A percentile compares a stretch with the other conserved stretches of the same genome.
Conservation (phyloP, 768 basidiomycete genomes). For the Tricholoma bakamatsutake region DNA sequence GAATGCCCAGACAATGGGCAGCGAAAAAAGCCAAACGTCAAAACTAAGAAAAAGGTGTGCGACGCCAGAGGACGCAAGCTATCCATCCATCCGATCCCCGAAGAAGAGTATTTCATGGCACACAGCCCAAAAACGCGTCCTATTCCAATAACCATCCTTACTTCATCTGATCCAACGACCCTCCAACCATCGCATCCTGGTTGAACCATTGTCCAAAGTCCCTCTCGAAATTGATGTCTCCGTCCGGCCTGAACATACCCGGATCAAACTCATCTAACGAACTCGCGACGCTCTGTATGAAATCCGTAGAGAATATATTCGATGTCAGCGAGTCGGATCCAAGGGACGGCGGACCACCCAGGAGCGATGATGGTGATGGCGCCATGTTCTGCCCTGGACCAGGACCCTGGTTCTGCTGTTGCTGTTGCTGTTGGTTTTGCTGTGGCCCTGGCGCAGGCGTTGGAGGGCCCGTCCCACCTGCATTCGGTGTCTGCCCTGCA, state of each 20-base stretch:
- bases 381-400: conserved; percentile 16
- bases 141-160: not conserved
- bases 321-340: conserved; percentile 9
- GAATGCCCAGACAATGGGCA: not conserved
- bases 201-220: conserved; percentile 79
- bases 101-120: not conserved
- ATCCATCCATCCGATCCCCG: not conserved
- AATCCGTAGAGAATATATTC: conserved; percentile 30
- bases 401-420: conserved; percentile 8
- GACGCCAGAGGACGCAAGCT: not conserved
- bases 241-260: conserved; percentile 37
- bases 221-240: conserved; percentile 60
- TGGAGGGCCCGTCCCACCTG: conserved; percentile 23
- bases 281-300: conserved; percentile 37
- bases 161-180: conserved; percentile 12
- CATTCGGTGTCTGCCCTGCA: conserved; percentile 17
- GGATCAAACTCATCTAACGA: conserved; percentile 38
- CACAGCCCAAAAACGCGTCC: not conserved
- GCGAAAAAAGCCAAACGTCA: not conserved
- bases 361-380: conserved; percentile 22
- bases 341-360: conserved; percentile 15
- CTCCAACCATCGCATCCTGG: conserved; percentile 30
- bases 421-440: conserved; percentile 11
- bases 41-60: not conserved
- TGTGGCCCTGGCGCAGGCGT: conserved; percentile 21